Evolutionary conservation across 2,329 filamentous ascomycete genomes (phyloP).

Genomic region (Trichoderma harzianum): DNA sequence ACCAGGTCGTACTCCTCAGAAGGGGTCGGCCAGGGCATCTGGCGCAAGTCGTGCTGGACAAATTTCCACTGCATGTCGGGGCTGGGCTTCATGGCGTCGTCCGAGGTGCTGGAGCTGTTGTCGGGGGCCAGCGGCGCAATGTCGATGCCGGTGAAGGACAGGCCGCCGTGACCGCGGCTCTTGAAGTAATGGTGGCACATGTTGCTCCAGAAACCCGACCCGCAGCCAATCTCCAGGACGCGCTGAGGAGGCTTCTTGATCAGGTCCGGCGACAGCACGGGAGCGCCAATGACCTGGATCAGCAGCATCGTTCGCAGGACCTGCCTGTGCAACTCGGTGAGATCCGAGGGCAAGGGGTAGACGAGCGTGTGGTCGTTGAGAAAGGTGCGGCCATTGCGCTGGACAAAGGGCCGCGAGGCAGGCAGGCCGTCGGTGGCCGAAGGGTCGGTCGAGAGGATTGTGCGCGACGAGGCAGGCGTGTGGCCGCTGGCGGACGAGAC

Average conservation of each 20-base stretch:
- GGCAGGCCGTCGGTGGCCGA: conserved; percentile 41
- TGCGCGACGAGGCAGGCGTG: conserved; percentile 42
- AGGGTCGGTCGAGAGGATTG: conserved; percentile 49
- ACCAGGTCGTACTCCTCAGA: conserved; percentile 82
- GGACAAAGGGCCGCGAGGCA: conserved; percentile 55
- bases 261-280: conserved; percentile 69
- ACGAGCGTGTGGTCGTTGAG: conserved; percentile 67
- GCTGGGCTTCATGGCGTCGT: conserved; percentile 48
- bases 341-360: conserved; percentile 87
- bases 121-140: conserved; percentile 65
- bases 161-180: conserved; percentile 61
- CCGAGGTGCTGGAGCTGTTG: conserved; percentile 27
- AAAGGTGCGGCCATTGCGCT: conserved; percentile 78
- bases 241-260: conserved; percentile 65
- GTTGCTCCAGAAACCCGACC: conserved; percentile 84
- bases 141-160: conserved; percentile 80
- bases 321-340: conserved; percentile 83
- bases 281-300: conserved; percentile 75
- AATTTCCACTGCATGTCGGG: conserved; percentile 85
- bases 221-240: conserved; percentile 84
- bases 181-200: conserved; percentile 80
- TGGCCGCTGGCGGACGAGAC: conserved; percentile 45
- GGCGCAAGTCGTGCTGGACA: conserved; percentile 80
- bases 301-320: conserved; percentile 78
- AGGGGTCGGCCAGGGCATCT: conserved; percentile 71